Evolutionary conservation across 2,329 filamentous ascomycete genomes (phyloP), one percentile per base, ranked within the genome.

Genomic region (Colletotrichum sublineola): DNA sequence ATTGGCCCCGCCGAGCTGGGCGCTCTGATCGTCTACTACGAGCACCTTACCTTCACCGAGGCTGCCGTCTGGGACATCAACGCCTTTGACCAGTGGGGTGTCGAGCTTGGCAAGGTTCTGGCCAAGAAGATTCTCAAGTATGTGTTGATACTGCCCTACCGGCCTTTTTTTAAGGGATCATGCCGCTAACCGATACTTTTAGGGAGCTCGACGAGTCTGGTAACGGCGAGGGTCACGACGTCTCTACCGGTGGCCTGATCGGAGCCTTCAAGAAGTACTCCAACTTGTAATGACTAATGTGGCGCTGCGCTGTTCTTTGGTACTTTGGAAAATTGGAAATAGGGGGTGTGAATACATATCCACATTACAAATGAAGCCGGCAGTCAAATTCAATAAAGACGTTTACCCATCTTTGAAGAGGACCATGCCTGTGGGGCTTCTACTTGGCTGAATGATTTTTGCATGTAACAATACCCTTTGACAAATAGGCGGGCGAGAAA

Each of bases 41-140:
- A 99, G 89, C 96, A 99, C 86, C 86, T 98, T 74, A 98, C 96
- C 68, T 99, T 99, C 84, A 97, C 94, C 48, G 96, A 99, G 86
- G 96, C 96, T 79, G 96, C 95, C 64, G 88, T 99, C 81, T 99
- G 96, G 96, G 97, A 98, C 86, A 97, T 99, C 88, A 99, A 99
- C 90, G 95, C 92, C 80, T 99, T 98, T 81, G 96, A 99, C 86
- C 96, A 99, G 88, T 99, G 96, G 96, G 96, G 96, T 85, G 96
- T 99, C 56, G 96, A 99, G 88, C 87, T 99, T 74, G 96, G 96
- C 83, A 99, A 99, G 92, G 91, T 93, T 52, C 87, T 99, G 76
- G 96, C 96, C 74, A 98, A 96, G 91, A 95, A 94, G 86, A 95
- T 95, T 75, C 92, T 94, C 78, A 83, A 84, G 77, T 78, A 68